Conservation (phyloP, 2,329 filamentous ascomycete species). For the Nemania sp. region DNA sequence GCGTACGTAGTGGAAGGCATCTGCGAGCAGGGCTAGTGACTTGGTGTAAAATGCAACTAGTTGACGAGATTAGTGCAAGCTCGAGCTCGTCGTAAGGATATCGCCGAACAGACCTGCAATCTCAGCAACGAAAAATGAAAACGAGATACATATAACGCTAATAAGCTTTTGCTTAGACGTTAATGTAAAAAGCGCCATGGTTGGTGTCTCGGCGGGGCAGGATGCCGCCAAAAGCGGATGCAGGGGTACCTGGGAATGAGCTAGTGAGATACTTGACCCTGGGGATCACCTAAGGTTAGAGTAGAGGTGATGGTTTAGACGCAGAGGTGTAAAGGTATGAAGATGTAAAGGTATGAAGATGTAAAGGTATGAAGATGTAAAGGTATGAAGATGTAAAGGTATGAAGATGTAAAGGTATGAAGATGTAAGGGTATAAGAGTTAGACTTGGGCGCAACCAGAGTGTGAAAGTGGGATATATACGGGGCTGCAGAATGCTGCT, state of each 20-base stretch:
- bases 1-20: slow-evolving; percentile 81
- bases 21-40: slow-evolving; percentile 78
- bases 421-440: background rate
- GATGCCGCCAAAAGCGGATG: slow-evolving; percentile 21
- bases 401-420: background rate
- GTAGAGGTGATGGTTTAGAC: background rate
- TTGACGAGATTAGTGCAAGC: slow-evolving; percentile 13
- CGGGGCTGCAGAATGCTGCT: background rate
- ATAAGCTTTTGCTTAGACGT: slow-evolving; percentile 60
- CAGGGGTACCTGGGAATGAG: background rate
- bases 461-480: slow-evolving; percentile 5
- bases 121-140: slow-evolving; percentile 65
- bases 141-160: slow-evolving; percentile 62
- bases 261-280: background rate
- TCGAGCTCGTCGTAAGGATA: background rate
- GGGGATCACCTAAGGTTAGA: background rate
- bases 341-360: background rate
- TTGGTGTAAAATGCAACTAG: slow-evolving; percentile 64
- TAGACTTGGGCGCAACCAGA: background rate
- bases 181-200: slow-evolving; percentile 53
- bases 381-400: background rate
- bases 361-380: background rate
- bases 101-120: slow-evolving; percentile 56
- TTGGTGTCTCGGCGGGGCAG: slow-evolving; percentile 22
- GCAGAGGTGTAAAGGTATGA: background rate